Evolutionary conservation across 169 alveolate species (phyloP), one percentile per base, ranked within the genome.

Genomic region (Cystoisospora suis): DNA sequence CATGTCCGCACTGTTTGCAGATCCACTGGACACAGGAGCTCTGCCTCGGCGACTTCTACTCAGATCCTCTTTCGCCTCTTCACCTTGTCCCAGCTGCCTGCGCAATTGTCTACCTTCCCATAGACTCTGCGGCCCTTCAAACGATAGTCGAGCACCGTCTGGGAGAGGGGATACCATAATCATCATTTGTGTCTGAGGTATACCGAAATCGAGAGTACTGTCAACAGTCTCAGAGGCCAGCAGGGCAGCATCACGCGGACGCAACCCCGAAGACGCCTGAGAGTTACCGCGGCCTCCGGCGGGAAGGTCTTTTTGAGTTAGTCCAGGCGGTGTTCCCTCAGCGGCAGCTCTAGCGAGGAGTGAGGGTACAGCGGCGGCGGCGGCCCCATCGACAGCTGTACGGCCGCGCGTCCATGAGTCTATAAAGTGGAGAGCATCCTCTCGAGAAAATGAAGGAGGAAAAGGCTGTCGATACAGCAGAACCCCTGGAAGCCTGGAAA

Each of bases 71-170:
- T 7, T 58, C 72, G 80, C 80, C 45, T 29, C 44, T 27, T 5
- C 7, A 58, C 49, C 80, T 32, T 27, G 9, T 46, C 1, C 80
- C 44, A 5, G 15, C 80, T 2, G n/a, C n/a, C n/a, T n/a, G n/a
- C n/a, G n/a, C n/a, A n/a, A n/a, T n/a, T n/a, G n/a, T n/a, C n/a
- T n/a, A n/a, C n/a, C 65, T 23, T 53, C 29, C 65, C 29, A 15
- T 12, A 53, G 65, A 23, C 12, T 53, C 29, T 46, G 32, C 3
- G 89, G 89, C 79, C 36, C 61, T 36, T 49, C 46, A 61, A 83
- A 83, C 32, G 56, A n/a, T 38, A 83, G 89, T 9, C 69, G 59
- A 77, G 59, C 89, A 9, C 89, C 89, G 53, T 83, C 89, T 58
- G 89, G 81, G 32, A 83, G 59, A 20, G 89, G 80, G 61, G 44